phyloP scores from a whole-genome alignment of 495 filamentous ascomycete species.

The Amniculicola lignicola region DNA sequence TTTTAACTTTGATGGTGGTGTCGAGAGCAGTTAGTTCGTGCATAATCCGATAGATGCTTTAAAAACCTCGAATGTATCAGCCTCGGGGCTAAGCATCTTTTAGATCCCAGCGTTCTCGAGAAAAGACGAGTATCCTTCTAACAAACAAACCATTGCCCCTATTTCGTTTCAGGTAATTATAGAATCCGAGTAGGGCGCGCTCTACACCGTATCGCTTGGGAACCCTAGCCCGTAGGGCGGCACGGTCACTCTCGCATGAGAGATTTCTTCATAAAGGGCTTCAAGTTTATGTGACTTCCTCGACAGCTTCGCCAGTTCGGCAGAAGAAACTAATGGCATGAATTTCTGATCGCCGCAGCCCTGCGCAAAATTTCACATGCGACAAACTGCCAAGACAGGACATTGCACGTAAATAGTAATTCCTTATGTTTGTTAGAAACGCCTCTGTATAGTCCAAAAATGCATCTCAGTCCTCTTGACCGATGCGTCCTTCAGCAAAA shows the following conservation, averaged over 20 bases:
- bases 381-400: too few species aligned
- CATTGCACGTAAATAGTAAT: too few species aligned
- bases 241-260: constrained; percentile 14
- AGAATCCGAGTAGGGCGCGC: constrained; percentile 35
- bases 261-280: not conserved
- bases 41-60: constrained; percentile 35
- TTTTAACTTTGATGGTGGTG: constrained; percentile 15
- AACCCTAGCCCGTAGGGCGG: constrained; percentile 35
- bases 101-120: constrained; percentile 41
- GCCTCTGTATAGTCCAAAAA: constrained; percentile 36
- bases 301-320: constrained; percentile 24
- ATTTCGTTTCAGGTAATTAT: constrained; percentile 33
- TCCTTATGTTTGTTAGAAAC: constrained; percentile 35
- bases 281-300: constrained; percentile 6
- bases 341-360: constrained; percentile 40
- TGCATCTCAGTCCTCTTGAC: not conserved
- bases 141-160: constrained; percentile 13
- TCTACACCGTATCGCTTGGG: constrained; percentile 29
- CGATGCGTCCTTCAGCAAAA: constrained; percentile 13
- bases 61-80: constrained; percentile 31
- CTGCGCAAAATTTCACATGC: constrained; percentile 1
- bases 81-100: constrained; percentile 11
- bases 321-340: constrained; percentile 27
- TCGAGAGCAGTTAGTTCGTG: not conserved
- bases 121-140: constrained; percentile 31